A percentile compares a stretch with the other conserved stretches of the same genome.
Evolutionary conservation across 768 basidiomycete genomes (phyloP).

Genomic region (Clathrus columnatus): DNA sequence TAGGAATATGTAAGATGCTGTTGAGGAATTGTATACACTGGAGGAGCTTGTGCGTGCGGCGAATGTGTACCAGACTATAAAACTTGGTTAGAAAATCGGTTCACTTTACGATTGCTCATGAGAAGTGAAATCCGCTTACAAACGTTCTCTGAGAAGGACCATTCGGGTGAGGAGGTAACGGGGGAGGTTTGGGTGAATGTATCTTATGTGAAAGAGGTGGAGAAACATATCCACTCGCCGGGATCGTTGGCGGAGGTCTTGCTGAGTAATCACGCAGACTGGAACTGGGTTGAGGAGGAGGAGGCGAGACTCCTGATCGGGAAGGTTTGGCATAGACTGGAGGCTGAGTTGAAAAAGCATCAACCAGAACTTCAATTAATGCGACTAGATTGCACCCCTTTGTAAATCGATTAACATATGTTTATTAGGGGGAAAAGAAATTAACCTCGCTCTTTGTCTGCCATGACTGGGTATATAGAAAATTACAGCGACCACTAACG

Average conservation of each 20-base stretch:
- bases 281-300: constrained; percentile 9
- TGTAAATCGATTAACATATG: background rate
- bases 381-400: constrained; percentile 72
- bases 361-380: constrained; percentile 69
- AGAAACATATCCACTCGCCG: constrained; percentile 4
- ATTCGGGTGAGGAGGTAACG: constrained; percentile 11
- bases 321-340: constrained; percentile 85
- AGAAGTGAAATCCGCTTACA: background rate
- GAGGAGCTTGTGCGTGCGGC: background rate
- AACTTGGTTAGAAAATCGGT: background rate
- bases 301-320: constrained; percentile 9
- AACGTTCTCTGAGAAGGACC: background rate
- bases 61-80: background rate
- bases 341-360: constrained; percentile 75
- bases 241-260: constrained; percentile 17
- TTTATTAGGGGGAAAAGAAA: constrained; percentile 12
- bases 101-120: too few relatives aligned
- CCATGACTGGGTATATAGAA: constrained; percentile 74
- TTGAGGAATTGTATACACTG: background rate
- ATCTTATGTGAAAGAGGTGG: constrained; percentile 13
- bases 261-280: constrained; percentile 18
- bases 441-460: constrained; percentile 71
- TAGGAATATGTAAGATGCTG: constrained; percentile 12
- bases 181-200: constrained; percentile 10
- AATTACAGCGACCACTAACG: constrained; percentile 62